Conservation (phyloP, 805 yeast species). For the Tetrapisispora fleetii region DNA sequence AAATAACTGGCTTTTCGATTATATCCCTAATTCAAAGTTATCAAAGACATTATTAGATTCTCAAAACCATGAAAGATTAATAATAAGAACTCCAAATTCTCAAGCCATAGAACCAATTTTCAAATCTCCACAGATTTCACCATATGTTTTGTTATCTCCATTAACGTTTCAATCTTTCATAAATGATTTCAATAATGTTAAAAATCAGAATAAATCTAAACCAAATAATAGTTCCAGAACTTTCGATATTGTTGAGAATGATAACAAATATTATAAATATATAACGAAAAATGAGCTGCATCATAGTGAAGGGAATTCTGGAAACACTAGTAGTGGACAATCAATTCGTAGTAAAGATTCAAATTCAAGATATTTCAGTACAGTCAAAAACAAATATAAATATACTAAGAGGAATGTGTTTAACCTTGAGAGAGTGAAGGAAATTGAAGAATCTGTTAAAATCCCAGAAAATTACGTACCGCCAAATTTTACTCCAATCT, state of each 20-base stretch:
- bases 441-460: not conserved
- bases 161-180: conserved; percentile 30
- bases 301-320: not conserved
- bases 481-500: conserved; percentile 49
- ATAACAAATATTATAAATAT: conserved; percentile 8
- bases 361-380: not conserved
- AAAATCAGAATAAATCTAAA: conserved; percentile 1
- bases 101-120: conserved; percentile 22
- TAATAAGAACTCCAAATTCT: conserved; percentile 26
- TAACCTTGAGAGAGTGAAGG: not conserved
- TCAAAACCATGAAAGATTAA: conserved; percentile 34
- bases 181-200: conserved; percentile 13
- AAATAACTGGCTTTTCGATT: conserved; percentile 49
- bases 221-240: conserved; percentile 6
- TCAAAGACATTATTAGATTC: conserved; percentile 40
- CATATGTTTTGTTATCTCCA: conserved; percentile 30
- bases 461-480: conserved; percentile 31
- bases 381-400: not conserved
- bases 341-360: not conserved
- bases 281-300: not conserved
- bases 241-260: conserved; percentile 6
- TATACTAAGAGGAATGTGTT: not conserved
- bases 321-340: not conserved
- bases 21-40: conserved; percentile 32
- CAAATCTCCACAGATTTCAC: conserved; percentile 24